These are phyloP conservation scores for Cordyceps farinosa DNA, from an alignment of 2,329 filamentous ascomycete species.

Conservation along the genomic window DNA sequence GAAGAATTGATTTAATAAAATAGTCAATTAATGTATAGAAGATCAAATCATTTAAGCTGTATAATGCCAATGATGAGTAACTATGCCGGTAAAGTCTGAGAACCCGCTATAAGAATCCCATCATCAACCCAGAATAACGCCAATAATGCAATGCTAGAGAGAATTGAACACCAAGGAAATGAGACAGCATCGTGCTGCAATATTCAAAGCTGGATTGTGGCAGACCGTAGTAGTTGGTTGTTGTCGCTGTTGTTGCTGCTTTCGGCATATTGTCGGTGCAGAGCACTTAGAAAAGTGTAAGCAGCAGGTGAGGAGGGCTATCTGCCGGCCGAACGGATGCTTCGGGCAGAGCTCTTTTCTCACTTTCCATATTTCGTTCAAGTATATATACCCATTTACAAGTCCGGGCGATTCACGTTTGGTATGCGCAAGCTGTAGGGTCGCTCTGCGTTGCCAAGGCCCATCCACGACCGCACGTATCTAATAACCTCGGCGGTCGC, in stretches of 20 bases:
- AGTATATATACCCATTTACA: background rate
- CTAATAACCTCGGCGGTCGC: background rate
- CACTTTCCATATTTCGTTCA: background rate
- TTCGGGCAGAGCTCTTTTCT: no score
- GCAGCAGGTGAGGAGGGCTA: no score
- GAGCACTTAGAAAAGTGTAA: no score
- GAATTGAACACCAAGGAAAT: background rate
- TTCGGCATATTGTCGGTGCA: background rate
- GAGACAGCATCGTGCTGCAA: background rate
- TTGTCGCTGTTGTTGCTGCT: background rate
- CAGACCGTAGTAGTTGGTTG: background rate
- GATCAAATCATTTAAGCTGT: background rate
- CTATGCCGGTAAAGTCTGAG: background rate
- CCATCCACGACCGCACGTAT: constrained; percentile 13
- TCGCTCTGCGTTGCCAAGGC: constrained; percentile 1
- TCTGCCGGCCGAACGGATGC: no score
- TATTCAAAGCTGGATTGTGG: background rate
- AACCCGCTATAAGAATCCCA: background rate
- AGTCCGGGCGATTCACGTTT: constrained; percentile 13
- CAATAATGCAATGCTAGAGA: constrained; percentile 10
- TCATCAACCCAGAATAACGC: constrained; percentile 1
- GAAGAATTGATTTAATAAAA: background rate
- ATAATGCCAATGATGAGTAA: background rate
- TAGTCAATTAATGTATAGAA: background rate
- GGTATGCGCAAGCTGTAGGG: constrained; percentile 6